Conservation (phyloP, 352 stramenopile genomes). For the Globisporangium echinulatum region DNA sequence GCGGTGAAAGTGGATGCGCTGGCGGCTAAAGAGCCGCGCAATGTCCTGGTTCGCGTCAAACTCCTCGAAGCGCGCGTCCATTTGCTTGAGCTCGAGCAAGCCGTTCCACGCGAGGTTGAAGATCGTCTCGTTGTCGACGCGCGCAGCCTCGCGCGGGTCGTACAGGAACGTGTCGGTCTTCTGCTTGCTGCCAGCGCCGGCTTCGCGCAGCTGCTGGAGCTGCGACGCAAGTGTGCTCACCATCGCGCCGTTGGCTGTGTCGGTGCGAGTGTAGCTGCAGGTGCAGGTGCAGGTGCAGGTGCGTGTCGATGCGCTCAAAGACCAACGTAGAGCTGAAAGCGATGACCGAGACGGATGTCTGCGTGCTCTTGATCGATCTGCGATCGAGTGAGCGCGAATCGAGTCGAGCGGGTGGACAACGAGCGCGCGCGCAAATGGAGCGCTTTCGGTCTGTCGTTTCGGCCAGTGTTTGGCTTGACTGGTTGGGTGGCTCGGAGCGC, state of each 20-base stretch:
- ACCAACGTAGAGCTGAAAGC: not conserved
- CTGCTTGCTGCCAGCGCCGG: conserved; percentile 70
- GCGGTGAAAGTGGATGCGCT: conserved; percentile 80
- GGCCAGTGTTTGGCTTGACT: conserved; percentile 1
- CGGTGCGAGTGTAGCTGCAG: not conserved
- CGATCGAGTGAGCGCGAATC: not conserved
- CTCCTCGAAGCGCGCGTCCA: conserved; percentile 67
- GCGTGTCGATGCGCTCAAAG: not conserved
- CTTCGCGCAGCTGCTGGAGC: conserved; percentile 76
- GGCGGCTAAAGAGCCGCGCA: conserved; percentile 55
- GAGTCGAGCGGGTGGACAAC: not conserved
- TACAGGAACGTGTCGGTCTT: conserved; percentile 84
- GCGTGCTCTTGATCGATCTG: not conserved
- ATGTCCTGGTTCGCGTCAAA: conserved; percentile 49
- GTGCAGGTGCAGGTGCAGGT: not conserved
- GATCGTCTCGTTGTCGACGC: conserved; percentile 77
- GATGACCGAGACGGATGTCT: not conserved
- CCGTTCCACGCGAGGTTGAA: conserved; percentile 85
- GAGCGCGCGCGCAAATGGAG: conserved; percentile 7
- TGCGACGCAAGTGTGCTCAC: conserved; percentile 47
- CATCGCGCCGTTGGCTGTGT: not conserved
- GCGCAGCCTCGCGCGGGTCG: conserved; percentile 70
- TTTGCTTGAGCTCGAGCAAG: conserved; percentile 67
- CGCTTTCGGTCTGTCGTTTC: conserved; percentile 12
- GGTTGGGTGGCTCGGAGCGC: conserved; percentile 1